A percentile compares a stretch with the other conserved stretches of the same genome.
phyloP scores from a whole-genome alignment of 495 filamentous ascomycete genomes.

The Podospora fimiseda region DNA sequence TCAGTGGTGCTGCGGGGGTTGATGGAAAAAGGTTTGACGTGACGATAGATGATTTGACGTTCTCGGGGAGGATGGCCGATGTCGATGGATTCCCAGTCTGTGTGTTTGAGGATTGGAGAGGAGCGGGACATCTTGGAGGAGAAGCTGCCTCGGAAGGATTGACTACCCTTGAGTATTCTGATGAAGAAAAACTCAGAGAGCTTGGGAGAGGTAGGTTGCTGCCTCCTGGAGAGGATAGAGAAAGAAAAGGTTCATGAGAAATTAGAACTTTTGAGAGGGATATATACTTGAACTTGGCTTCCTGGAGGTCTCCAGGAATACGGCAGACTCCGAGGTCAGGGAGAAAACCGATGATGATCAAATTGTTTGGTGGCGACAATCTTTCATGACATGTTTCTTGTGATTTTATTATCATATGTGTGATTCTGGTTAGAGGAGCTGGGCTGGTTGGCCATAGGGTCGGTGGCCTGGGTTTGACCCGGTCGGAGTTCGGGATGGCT shows the following conservation, averaged over 20 bases:
- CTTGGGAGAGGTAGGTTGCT: background rate
- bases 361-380: background rate
- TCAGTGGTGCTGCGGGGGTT: background rate
- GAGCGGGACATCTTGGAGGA: background rate
- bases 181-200: too few species aligned
- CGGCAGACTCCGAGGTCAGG: too few species aligned
- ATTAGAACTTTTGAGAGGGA: background rate
- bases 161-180: too few species aligned
- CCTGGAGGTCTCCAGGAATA: background rate
- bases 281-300: too few species aligned
- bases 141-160: too few species aligned
- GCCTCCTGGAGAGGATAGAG: background rate
- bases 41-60: background rate
- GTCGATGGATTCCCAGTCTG: slow-evolving; percentile 2
- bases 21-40: background rate
- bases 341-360: too few species aligned
- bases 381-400: slow-evolving; percentile 1
- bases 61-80: background rate
- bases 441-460: background rate
- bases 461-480: background rate
- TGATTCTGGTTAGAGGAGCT: background rate
- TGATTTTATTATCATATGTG: background rate
- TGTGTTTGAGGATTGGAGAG: background rate
- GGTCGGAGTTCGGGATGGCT: background rate
- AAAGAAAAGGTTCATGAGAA: background rate